These are phyloP conservation scores for Rhodotorula sp. DNA, from an alignment of 1,284 basidiomycete genomes.

Conservation along the genomic window DNA sequence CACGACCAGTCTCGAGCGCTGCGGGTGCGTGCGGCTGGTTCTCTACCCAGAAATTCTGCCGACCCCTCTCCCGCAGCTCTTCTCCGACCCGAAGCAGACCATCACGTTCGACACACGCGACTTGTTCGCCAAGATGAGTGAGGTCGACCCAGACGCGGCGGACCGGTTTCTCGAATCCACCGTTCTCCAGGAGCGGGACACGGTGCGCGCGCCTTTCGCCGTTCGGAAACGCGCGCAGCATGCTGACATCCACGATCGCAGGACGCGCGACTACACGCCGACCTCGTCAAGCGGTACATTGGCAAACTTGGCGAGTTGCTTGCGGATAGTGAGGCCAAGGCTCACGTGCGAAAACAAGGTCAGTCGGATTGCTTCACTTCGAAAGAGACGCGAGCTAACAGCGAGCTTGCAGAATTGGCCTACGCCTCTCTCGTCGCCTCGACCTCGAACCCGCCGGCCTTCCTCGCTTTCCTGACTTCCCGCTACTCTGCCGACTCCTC, in stretches of 20 bases:
- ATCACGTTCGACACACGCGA: constrained; percentile 55
- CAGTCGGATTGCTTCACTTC: not conserved
- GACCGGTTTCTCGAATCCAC: constrained; percentile 74
- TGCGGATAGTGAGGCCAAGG: constrained; percentile 43
- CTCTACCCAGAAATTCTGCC: constrained; percentile 8
- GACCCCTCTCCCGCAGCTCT: constrained; percentile 47
- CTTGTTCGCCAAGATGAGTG: constrained; percentile 48
- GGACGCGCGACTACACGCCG: constrained; percentile 32
- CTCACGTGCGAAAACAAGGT: constrained; percentile 37
- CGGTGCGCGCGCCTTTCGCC: constrained; percentile 30
- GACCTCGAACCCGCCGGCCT: constrained; percentile 48
- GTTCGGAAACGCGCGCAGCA: not conserved
- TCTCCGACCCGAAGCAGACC: constrained; percentile 57
- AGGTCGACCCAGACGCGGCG: constrained; percentile 56
- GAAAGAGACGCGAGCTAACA: not conserved
- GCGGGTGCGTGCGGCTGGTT: constrained; percentile 55
- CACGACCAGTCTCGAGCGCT: constrained; percentile 68
- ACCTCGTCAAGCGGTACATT: constrained; percentile 37
- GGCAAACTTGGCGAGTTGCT: constrained; percentile 44
- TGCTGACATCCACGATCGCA: not conserved
- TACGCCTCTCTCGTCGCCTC: constrained; percentile 11
- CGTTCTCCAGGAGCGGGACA: constrained; percentile 66
- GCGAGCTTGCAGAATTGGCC: constrained; percentile 1
- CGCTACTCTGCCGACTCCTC: constrained; percentile 51
- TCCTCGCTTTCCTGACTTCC: constrained; percentile 63